Base-by-base conservation (phyloP, 805 yeast genomes). In the Schwanniomyces occidentalis region DNA sequence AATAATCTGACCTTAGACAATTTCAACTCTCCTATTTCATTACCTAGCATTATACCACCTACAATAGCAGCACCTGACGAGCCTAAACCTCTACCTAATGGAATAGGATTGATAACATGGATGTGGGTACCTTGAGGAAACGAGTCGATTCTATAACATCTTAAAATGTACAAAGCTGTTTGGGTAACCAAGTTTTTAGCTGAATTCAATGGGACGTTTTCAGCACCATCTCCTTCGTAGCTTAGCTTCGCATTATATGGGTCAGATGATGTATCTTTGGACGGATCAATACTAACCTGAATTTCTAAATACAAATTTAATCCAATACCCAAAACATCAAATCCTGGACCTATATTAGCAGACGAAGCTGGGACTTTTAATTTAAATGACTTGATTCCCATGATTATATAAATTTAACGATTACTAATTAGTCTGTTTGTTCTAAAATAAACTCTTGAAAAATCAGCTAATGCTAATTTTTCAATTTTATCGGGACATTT, bases 21-120 rank as follows among this genome's bases (percentile, higher is more conserved):
- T 1, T 76, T 78, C 22, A 91, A 68, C 32, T 77, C 71, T 24
- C 93, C 96, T 21, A 90, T 72, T 45, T 82, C 91, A 55, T 86
- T 86, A 30, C 95, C 99, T 27, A 93, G 70, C 65, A 89, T 71
- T 8, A 85, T 95, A 54, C 99, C 99, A 13, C 95, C 98, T 18
- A 93, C 98, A 19, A 93, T 96, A 24, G 99, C 99, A 5, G 98
- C 96, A 33, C 97, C 99, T 3, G 95, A 85, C 1, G 98, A 93
- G 2, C 99, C 99, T 40, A 93, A 72, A 6, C 99, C 99, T 58
- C 99, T 80, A 19, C 99, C 98, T 46, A 93, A 69, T 3, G 99
- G 99, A 43, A 93, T 90, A 21, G 96, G 96, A 61, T 93, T 93
- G 42, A 66, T 71, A 37, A 93, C 93, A 41, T 78, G 85, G 23